phyloP scores from a whole-genome alignment of 768 basidiomycete species.

The Suillus ampliporus region DNA sequence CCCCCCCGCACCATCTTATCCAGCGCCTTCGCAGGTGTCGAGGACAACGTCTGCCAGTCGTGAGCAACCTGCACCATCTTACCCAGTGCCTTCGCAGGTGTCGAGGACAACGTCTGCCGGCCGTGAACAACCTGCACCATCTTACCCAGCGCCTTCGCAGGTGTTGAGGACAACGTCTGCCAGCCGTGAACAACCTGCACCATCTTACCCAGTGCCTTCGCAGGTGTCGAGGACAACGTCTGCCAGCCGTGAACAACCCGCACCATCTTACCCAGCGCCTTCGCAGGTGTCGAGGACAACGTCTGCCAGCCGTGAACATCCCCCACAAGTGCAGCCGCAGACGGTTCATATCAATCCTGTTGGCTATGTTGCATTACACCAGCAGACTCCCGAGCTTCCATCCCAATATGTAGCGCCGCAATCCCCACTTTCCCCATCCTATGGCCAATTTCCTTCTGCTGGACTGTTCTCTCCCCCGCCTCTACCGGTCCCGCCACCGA shows the following conservation, averaged over 20 bases:
- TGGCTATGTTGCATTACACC: slow-evolving; percentile 20
- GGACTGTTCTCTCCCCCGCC: slow-evolving; percentile 35
- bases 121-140: no score
- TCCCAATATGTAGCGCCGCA: not conserved
- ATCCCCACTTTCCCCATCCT: not conserved
- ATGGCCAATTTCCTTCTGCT: not conserved
- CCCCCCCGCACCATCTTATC: slow-evolving; percentile 10
- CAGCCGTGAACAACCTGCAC: slow-evolving; percentile 26
- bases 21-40: slow-evolving; percentile 21
- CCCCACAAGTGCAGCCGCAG: slow-evolving; percentile 20
- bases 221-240: slow-evolving; percentile 28
- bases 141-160: slow-evolving; percentile 7
- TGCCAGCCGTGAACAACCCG: slow-evolving; percentile 29
- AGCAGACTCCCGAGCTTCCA: slow-evolving; percentile 4
- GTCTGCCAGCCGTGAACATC: slow-evolving; percentile 29
- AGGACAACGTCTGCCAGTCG: slow-evolving; percentile 28
- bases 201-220: slow-evolving; percentile 31
- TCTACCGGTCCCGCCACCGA: slow-evolving; percentile 35
- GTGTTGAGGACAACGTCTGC: slow-evolving; percentile 27
- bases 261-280: slow-evolving; percentile 32
- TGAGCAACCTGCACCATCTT: slow-evolving; percentile 22
- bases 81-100: no score
- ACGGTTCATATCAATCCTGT: slow-evolving; percentile 12
- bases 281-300: slow-evolving; percentile 26
- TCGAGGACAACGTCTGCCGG: not conserved